Evolutionary conservation across 2,329 filamentous ascomycete genomes (phyloP), one percentile per base, ranked within the genome.

Genomic region (Diaporthe sp.): DNA sequence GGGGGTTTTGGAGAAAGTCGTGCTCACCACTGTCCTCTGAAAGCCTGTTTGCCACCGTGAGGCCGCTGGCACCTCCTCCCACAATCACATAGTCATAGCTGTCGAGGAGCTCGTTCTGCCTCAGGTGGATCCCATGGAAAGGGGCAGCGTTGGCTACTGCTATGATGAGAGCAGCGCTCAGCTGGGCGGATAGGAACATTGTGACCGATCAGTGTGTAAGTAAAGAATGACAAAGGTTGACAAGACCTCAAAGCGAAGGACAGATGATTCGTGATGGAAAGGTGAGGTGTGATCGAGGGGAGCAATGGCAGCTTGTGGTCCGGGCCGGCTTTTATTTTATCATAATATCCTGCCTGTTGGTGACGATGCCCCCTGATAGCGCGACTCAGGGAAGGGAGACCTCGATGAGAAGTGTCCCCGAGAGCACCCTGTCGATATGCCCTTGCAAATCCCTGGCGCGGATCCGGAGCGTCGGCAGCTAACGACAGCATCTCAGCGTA

Each of bases 21-120:
- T 42, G 32, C 76, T 73, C 55, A 78, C 77, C 71, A 39, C 72
- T 66, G 66, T 80, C 74, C 63, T 80, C 79, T 19, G 79, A 77
- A 30, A 80, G 72, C 55, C 79, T 77, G 66, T 80, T 80, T 12
- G 76, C 79, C 51, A 80, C 79, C 3, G 78, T 77, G 7, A 80
- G 71, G 13, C 79, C 79, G 27, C 30, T 22, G 5, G 70, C 53
- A 19, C 73, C 73, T 27, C 44, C 73, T 25, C 73, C 73, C n/a
- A 70, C 73, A 27, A 75, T 70, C 53, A 75, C 73, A 39, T 75
- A 75, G 73, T 75, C 73, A 37, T 75, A 75, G 37, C 51, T 73
- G 27, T 44, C 42, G n/a, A 55, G 68, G 42, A 74, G 68, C 19
- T 68, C 47, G 8, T 8, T 39, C 19, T 66, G 56, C 37, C 68